Evolutionary conservation across 176 grass and related monocot genomes (phyloP).

Genomic region (Elymus sibiricus): DNA sequence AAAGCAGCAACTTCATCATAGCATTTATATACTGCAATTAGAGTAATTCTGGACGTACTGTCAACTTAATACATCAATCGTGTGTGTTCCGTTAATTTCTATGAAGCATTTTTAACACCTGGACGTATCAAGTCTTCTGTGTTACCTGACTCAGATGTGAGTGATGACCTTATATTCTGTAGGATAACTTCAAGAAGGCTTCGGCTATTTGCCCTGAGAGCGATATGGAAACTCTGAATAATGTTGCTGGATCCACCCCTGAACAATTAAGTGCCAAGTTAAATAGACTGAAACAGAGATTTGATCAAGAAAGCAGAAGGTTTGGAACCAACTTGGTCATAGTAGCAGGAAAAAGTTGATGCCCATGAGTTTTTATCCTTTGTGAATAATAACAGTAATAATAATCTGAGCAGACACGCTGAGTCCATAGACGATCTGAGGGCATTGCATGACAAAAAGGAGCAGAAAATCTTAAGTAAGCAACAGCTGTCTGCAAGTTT

Average conservation of each 20-base stretch:
- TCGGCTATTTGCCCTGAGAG: slow-evolving; percentile 69
- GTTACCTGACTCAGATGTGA: neutral
- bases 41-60: neutral
- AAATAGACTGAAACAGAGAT: slow-evolving; percentile 63
- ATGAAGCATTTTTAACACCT: neutral
- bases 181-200: slow-evolving; percentile 79
- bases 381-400: neutral
- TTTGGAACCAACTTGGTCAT: slow-evolving; percentile 35
- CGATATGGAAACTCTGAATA: slow-evolving; percentile 66
- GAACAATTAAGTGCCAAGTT: slow-evolving; percentile 67
- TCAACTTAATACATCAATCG: neutral
- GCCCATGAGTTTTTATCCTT: neutral
- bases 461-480: slow-evolving; percentile 61
- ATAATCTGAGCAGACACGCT: slow-evolving; percentile 39
- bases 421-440: slow-evolving; percentile 84
- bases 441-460: slow-evolving; percentile 57
- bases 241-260: neutral
- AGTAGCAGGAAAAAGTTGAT: neutral
- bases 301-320: slow-evolving; percentile 83
- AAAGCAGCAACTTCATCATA: neutral
- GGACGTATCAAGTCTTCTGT: neutral
- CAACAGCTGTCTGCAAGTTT: slow-evolving; percentile 60
- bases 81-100: neutral
- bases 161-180: neutral
- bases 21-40: neutral